Evolutionary conservation across 768 basidiomycete genomes (phyloP), one percentile per base, ranked within the genome.

Genomic region (Mycena capillaripes): DNA sequence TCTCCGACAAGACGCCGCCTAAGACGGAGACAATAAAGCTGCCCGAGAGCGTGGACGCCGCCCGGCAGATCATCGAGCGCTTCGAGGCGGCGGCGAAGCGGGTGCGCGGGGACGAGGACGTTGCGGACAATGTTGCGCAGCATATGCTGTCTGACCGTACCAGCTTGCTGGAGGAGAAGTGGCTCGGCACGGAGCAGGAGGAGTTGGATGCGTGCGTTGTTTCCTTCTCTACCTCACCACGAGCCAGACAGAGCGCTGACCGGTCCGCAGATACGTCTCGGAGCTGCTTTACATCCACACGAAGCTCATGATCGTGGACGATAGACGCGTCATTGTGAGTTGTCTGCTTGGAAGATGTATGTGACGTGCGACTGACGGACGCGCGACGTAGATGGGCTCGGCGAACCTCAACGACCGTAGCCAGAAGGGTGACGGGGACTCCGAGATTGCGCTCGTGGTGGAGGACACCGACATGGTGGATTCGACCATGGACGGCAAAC

Each of bases 291-390:
- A 96, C 76, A 95, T 96, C 69, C 95, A 96, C 79, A 91, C 90
- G 27, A 96, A 96, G 84, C 80, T 97, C 29, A 97, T 98, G 97
- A 95, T 97, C 63, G 95, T 98, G 40, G 97, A 98, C 78, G 97
- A 98, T 78, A 87, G 90, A 36, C 87, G 92, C 40, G 96, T 98
- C 53, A 95, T 99, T 74, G 95, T 95, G 75, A 61, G 94, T 87
- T 8, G 1, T 30, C 12, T 23, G 25, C 32, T 4, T n/a, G 19
- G 3, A 27, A 21, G 29, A 11, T 23, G 23, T 38, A 4, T 38
- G 7, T 14, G 11, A 21, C 17, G 38, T 14, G 52, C 38, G 14
- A n/a, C 50, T 69, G 23, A 62, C 50, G 38, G 17, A 36, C 44
- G 32, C 44, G 38, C 16, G 38, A 16, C 38, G 65, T 34, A 95